phyloP scores from a whole-genome alignment of 2,329 filamentous ascomycete species.

The Xylaria sp. region DNA sequence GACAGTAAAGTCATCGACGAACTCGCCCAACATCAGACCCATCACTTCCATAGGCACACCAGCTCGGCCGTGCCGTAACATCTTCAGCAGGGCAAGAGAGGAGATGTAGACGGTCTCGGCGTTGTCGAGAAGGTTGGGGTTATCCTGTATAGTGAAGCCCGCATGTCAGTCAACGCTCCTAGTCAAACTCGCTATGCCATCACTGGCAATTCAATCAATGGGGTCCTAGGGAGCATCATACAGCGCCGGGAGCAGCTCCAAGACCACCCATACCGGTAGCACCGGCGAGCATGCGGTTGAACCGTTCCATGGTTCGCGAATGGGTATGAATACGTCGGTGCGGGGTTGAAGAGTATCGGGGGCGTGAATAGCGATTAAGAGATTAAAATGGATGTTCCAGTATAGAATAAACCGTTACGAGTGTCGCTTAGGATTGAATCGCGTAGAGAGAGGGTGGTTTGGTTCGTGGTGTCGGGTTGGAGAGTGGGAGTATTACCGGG shows the following conservation, averaged over 20 bases:
- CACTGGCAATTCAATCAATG: background rate
- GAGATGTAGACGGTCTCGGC: slow-evolving; percentile 99
- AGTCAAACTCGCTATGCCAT: background rate
- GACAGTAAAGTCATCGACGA: slow-evolving; percentile 98
- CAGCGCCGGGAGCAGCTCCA: slow-evolving; percentile 54
- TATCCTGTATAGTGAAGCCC: slow-evolving; percentile 58
- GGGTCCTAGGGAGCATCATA: slow-evolving; percentile 37
- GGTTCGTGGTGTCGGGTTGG: background rate
- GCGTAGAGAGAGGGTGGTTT: background rate
- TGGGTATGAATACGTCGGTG: slow-evolving; percentile 9
- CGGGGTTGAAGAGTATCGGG: background rate
- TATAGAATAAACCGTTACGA: background rate
- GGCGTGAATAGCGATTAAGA: background rate
- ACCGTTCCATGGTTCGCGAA: slow-evolving; percentile 68
- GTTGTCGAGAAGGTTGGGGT: slow-evolving; percentile 90
- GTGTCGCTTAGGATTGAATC: background rate
- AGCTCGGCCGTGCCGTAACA: slow-evolving; percentile 94
- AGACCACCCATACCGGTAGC: slow-evolving; percentile 61
- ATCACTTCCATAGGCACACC: slow-evolving; percentile 99
- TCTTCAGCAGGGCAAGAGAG: slow-evolving; percentile 93
- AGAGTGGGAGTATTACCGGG: background rate
- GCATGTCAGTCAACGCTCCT: background rate
- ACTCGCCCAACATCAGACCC: slow-evolving; percentile 98
- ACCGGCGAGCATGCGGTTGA: slow-evolving; percentile 81
- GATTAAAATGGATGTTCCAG: background rate